These are phyloP conservation scores for Circinella minor DNA, from an alignment of 371 early-diverging fungal species.

Conservation along the genomic window DNA sequence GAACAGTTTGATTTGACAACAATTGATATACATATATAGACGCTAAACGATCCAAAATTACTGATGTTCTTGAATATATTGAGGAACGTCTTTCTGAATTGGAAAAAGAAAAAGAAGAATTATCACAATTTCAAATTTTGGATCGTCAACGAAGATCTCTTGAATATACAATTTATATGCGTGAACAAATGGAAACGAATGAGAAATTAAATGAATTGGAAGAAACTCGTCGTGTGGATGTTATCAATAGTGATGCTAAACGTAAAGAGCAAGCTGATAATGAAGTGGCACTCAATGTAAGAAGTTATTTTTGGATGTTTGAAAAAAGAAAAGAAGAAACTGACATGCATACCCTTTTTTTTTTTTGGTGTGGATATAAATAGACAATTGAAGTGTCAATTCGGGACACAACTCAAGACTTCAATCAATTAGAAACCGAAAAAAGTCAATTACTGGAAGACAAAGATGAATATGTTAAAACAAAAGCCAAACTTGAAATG, in stretches of 20 bases:
- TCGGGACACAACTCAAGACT: slow-evolving; percentile 47
- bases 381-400: slow-evolving; percentile 45
- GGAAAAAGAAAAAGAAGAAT: slow-evolving; percentile 93
- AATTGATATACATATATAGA: slow-evolving; percentile 50
- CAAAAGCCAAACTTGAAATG: slow-evolving; percentile 62
- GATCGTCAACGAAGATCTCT: slow-evolving; percentile 88
- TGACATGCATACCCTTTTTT: too few relatives aligned
- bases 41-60: slow-evolving; percentile 87
- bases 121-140: slow-evolving; percentile 83
- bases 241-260: slow-evolving; percentile 44
- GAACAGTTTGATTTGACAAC: neutral
- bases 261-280: slow-evolving; percentile 41
- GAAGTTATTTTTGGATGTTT: neutral
- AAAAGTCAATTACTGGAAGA: slow-evolving; percentile 65
- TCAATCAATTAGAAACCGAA: slow-evolving; percentile 56
- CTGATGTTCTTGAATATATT: slow-evolving; percentile 86
- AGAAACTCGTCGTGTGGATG: slow-evolving; percentile 52
- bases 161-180: slow-evolving; percentile 91
- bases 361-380: too few relatives aligned
- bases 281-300: slow-evolving; percentile 44
- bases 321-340: too few relatives aligned
- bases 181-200: slow-evolving; percentile 84
- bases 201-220: slow-evolving; percentile 77
- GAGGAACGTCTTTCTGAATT: slow-evolving; percentile 89
- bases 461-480: slow-evolving; percentile 55